These are phyloP conservation scores for Cyclotella cryptica DNA, from an alignment of 108 stramenopile genomes.

Conservation along the genomic window DNA sequence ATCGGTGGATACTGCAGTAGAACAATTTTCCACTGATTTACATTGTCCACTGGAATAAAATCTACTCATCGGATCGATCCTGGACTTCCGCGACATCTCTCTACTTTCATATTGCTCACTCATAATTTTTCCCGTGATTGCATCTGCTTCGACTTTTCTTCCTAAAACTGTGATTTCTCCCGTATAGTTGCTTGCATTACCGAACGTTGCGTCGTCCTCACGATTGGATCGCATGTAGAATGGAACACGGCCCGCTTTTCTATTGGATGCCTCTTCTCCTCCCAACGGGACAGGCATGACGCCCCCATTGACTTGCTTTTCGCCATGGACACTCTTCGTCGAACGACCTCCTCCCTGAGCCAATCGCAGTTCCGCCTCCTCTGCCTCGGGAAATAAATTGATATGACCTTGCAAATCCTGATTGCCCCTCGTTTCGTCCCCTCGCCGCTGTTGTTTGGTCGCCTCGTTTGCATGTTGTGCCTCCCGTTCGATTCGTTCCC, in stretches of 20 bases:
- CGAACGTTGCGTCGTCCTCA: not conserved
- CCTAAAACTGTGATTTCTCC: not conserved
- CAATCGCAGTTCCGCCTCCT: slow-evolving; percentile 29
- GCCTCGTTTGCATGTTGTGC: not conserved
- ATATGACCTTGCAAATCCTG: slow-evolving; percentile 21
- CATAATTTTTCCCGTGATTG: slow-evolving; percentile 35
- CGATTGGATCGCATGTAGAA: slow-evolving; percentile 37
- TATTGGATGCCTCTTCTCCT: slow-evolving; percentile 29
- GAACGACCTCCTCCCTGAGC: not conserved
- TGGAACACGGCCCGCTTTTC: slow-evolving; percentile 32
- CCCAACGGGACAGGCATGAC: slow-evolving; percentile 28
- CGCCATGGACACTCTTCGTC: not conserved
- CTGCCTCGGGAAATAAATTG: slow-evolving; percentile 51
- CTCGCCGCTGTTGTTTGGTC: not conserved
- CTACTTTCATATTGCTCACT: slow-evolving; percentile 33
- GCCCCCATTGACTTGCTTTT: not conserved
- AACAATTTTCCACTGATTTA: not conserved
- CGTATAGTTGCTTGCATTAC: not conserved
- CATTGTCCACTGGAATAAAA: slow-evolving; percentile 13
- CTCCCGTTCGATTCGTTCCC: slow-evolving; percentile 55
- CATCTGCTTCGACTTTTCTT: slow-evolving; percentile 12
- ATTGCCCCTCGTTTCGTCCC: not conserved
- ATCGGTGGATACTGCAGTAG: not conserved
- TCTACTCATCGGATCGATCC: slow-evolving; percentile 42
- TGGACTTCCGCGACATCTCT: slow-evolving; percentile 34